Evolutionary conservation across 2,329 filamentous ascomycete species (phyloP).

Genomic region (Exophiala bonariae): DNA sequence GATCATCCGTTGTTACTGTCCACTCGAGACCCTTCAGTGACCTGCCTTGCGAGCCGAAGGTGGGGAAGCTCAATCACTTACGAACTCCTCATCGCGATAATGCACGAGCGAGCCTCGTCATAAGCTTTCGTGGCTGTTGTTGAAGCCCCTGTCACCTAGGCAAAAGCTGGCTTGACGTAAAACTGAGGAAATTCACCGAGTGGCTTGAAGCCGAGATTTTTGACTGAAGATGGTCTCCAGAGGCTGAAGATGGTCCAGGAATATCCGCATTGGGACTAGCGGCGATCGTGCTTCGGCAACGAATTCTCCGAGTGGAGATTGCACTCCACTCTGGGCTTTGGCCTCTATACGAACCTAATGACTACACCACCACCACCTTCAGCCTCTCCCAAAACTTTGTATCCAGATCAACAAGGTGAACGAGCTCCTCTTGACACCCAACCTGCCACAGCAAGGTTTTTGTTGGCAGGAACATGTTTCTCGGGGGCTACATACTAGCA

Average conservation of each 20-base stretch:
- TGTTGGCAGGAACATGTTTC: constrained; percentile 1
- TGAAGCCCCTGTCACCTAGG: constrained; percentile 5
- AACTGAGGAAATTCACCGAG: no score
- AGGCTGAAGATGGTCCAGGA: not conserved
- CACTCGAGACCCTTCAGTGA: no score
- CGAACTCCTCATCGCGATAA: not conserved
- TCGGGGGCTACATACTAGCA: constrained; percentile 1
- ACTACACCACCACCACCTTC: not conserved
- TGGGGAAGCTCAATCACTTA: no score
- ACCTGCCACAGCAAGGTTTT: constrained; percentile 7
- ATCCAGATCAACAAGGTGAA: constrained; percentile 19
- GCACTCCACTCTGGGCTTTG: no score
- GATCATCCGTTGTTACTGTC: no score
- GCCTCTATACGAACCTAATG: no score
- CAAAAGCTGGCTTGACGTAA: not conserved
- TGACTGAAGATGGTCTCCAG: no score
- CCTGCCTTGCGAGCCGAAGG: no score
- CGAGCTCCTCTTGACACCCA: constrained; percentile 8
- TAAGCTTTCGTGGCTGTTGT: constrained; percentile 14
- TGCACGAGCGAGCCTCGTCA: not conserved
- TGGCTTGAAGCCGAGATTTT: no score
- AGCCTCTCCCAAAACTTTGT: constrained; percentile 7
- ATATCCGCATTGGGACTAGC: not conserved
- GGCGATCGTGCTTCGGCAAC: not conserved
- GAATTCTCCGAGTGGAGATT: constrained; percentile 5